Evolutionary conservation across 371 early-diverging fungal genomes (phyloP).

Genomic region (Dichotomocladium elegans): DNA sequence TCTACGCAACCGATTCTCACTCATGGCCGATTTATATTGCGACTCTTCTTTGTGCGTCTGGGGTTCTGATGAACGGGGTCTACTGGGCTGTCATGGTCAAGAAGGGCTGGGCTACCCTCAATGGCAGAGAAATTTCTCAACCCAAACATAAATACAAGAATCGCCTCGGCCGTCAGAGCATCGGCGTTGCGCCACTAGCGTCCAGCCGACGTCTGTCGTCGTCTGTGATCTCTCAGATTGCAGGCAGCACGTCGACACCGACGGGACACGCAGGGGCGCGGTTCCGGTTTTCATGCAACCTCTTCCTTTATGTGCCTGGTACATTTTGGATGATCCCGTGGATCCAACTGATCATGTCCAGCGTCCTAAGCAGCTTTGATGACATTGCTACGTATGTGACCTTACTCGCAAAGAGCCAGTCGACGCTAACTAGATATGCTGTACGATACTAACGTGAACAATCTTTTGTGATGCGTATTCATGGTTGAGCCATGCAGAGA

Average conservation of each 20-base stretch:
- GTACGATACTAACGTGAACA: background rate
- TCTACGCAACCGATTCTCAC: conserved; percentile 16
- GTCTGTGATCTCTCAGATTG: background rate
- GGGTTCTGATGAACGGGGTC: conserved; percentile 21
- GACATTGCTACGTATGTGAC: conserved; percentile 39
- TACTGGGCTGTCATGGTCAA: conserved; percentile 37
- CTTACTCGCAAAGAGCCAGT: background rate
- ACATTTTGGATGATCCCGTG: conserved; percentile 46
- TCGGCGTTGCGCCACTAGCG: conserved; percentile 2
- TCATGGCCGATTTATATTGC: conserved; percentile 33
- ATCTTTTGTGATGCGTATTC: too few species aligned
- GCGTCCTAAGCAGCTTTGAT: conserved; percentile 46
- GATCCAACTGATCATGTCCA: conserved; percentile 42
- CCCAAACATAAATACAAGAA: conserved; percentile 9
- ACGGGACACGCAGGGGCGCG: background rate
- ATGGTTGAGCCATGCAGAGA: conserved; percentile 35
- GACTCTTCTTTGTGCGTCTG: conserved; percentile 32
- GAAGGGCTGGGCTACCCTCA: conserved; percentile 24
- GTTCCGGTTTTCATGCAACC: conserved; percentile 20
- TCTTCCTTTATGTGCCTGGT: conserved; percentile 32
- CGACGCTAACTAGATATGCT: too few species aligned
- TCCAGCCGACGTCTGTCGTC: conserved; percentile 3
- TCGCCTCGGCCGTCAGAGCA: conserved; percentile 1
- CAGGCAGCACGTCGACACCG: background rate
- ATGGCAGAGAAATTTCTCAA: conserved; percentile 28